phyloP scores from a whole-genome alignment of 169 alveolate genomes.

The Cryptosporidium xiaoi region DNA sequence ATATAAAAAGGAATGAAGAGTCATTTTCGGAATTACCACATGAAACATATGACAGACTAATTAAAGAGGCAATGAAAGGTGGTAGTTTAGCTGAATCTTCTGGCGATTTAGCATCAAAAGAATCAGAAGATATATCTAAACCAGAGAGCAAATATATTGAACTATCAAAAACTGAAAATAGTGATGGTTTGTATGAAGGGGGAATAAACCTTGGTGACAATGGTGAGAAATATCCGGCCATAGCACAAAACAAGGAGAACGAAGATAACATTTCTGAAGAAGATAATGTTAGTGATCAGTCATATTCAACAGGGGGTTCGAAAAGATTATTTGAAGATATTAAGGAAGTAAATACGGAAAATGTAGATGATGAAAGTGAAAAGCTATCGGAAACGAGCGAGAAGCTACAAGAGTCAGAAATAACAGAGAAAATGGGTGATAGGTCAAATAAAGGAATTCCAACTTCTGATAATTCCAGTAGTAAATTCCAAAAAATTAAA shows the following conservation, averaged over 20 bases:
- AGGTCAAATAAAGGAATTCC: too few relatives aligned
- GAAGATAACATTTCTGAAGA: slow-evolving; percentile 15
- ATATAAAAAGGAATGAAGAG: slow-evolving; percentile 1
- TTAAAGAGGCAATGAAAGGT: slow-evolving; percentile 6
- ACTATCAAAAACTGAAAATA: too few relatives aligned
- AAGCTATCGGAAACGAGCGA: too few relatives aligned
- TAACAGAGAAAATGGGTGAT: too few relatives aligned
- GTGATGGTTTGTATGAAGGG: neutral
- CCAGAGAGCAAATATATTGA: neutral
- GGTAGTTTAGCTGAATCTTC: neutral
- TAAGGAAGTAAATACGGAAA: neutral
- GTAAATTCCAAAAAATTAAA: too few relatives aligned
- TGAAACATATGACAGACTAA: slow-evolving; percentile 32
- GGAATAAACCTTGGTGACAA: neutral
- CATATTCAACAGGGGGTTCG: neutral
- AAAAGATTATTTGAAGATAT: neutral
- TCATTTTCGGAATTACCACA: slow-evolving; percentile 15
- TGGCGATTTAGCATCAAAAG: neutral
- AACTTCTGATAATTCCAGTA: too few relatives aligned
- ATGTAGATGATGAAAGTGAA: neutral
- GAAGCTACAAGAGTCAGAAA: too few relatives aligned
- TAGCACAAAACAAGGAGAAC: neutral
- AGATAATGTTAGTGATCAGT: neutral
- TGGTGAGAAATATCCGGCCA: neutral
- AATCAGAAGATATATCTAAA: neutral